Evolutionary conservation across 1,284 basidiomycete species (phyloP).

Genomic region (Ceratobasidium sp.): DNA sequence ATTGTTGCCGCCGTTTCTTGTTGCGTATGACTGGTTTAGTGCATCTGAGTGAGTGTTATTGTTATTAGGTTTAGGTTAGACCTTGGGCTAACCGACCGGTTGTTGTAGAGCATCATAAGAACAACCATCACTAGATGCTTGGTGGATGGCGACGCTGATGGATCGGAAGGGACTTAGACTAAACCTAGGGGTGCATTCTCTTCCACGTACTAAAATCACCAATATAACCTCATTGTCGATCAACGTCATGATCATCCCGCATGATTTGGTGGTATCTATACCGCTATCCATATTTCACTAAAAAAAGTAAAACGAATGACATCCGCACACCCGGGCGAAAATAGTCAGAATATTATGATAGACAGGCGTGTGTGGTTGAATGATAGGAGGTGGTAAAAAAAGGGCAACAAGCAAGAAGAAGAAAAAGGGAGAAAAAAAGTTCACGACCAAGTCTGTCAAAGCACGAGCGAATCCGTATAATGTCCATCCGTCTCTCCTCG

Average conservation of each 20-base stretch:
- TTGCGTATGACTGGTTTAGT: too few species aligned
- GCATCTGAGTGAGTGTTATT: constrained; percentile 77
- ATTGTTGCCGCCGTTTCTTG: too few species aligned
- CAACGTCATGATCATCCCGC: constrained; percentile 19
- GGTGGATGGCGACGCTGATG: too few species aligned
- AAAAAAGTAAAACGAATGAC: constrained; percentile 40
- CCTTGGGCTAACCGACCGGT: constrained; percentile 3
- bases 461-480: not conserved
- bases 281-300: constrained; percentile 23
- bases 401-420: too few species aligned
- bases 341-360: constrained; percentile 39
- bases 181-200: not conserved
- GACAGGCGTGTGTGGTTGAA: constrained; percentile 30
- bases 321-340: constrained; percentile 39
- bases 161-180: not conserved
- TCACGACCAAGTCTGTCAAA: constrained; percentile 3
- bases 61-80: not conserved
- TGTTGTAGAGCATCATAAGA: constrained; percentile 85
- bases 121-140: constrained; percentile 75
- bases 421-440: constrained; percentile 4
- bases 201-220: constrained; percentile 8
- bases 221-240: constrained; percentile 21
- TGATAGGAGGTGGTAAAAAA: constrained; percentile 13
- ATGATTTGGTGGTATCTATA: constrained; percentile 12
- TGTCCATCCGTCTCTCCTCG: not conserved